Conservation (phyloP, 345 rosid genomes). For the Camelina hispida region DNA sequence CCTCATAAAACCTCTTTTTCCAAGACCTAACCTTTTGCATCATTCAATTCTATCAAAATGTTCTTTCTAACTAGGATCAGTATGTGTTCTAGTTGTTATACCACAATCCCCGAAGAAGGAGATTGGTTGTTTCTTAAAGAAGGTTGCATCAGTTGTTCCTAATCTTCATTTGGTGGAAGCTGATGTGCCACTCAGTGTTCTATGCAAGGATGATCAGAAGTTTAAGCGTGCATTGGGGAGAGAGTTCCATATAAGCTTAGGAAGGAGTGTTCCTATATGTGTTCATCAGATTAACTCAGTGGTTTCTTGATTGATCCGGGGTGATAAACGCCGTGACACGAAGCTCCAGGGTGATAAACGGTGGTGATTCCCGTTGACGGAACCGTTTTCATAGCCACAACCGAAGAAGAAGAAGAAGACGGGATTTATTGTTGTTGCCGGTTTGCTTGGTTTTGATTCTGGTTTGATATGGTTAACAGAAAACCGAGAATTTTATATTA, state of each 20-base stretch:
- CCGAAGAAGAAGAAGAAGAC: no score
- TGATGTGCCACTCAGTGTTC: slow-evolving; percentile 63
- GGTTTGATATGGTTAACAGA: no score
- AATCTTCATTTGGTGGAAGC: slow-evolving; percentile 71
- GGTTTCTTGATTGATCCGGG: no score
- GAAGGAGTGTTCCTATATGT: slow-evolving; percentile 75
- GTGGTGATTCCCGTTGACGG: no score
- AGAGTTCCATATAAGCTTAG: slow-evolving; percentile 88
- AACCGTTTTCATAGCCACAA: no score
- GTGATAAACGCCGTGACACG: no score
- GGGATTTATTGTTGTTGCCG: no score
- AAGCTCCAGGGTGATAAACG: no score
- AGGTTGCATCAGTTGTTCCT: slow-evolving; percentile 59
- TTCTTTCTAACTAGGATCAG: background rate
- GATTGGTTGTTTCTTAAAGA: slow-evolving; percentile 59
- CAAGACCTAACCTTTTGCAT: background rate
- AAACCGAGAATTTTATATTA: no score
- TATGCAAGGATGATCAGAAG: slow-evolving; percentile 64
- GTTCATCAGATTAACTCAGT: slow-evolving; percentile 85
- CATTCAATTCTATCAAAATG: background rate
- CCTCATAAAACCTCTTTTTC: slow-evolving; percentile 57
- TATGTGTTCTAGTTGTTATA: slow-evolving; percentile 52
- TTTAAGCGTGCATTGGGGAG: slow-evolving; percentile 66
- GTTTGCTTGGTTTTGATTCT: no score
- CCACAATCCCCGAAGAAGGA: slow-evolving; percentile 59